These are phyloP conservation scores for Parachaetomium inaequale DNA, from an alignment of 495 filamentous ascomycete species.

Conservation along the genomic window DNA sequence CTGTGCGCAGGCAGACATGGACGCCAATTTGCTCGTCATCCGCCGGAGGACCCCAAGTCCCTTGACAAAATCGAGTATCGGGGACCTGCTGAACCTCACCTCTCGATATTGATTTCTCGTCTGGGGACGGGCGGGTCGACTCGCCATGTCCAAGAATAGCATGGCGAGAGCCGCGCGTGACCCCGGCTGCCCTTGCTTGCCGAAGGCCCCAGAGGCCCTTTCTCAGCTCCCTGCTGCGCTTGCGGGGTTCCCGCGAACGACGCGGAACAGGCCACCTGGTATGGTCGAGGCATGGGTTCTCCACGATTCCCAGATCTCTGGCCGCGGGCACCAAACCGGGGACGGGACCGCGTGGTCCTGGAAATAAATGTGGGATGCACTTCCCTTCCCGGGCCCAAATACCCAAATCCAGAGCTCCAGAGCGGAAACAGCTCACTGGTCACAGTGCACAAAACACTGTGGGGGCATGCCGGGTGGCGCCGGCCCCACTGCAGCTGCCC, in stretches of 20 bases:
- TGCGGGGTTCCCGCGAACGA: neutral
- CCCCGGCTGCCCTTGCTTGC: neutral
- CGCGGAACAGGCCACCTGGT: neutral
- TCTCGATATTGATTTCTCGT: constrained; percentile 5
- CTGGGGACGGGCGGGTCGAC: neutral
- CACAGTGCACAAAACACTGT: neutral
- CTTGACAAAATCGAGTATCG: neutral
- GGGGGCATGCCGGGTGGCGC: constrained; percentile 2
- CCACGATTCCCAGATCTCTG: constrained; percentile 1
- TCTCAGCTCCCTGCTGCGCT: neutral
- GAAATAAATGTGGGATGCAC: neutral
- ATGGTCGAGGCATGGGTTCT: neutral
- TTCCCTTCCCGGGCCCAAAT: neutral
- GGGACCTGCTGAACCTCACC: neutral
- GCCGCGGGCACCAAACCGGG: neutral
- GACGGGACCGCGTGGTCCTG: neutral
- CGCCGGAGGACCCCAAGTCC: neutral
- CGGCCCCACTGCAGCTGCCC: neutral
- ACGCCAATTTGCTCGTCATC: neutral
- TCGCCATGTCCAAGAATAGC: constrained; percentile 24
- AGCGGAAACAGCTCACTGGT: neutral
- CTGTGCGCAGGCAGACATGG: neutral
- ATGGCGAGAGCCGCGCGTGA: constrained; percentile 8
- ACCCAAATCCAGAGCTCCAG: neutral
- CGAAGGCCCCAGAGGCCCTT: constrained; percentile 10